Percentiles rank a stretch among this genome's conserved stretches.
Conservation (phyloP, 2,329 filamentous ascomycete genomes). For the Calonectria crousiana region DNA sequence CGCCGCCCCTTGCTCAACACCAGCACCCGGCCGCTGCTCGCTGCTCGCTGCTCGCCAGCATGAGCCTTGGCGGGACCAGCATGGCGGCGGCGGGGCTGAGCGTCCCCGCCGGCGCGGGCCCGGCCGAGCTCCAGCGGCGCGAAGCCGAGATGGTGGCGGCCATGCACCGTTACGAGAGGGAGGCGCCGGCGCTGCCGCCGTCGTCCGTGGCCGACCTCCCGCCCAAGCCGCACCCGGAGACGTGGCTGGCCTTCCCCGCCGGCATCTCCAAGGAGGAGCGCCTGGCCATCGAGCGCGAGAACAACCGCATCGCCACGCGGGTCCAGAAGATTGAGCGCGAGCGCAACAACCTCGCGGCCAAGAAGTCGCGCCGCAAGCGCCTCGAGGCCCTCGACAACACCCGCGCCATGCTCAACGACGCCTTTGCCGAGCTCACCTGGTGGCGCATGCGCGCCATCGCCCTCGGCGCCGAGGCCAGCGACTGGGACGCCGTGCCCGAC, state of each 20-base stretch:
- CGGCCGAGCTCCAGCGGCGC: conserved; percentile 36
- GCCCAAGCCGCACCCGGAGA: conserved; percentile 40
- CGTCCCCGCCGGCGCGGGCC: conserved; percentile 31
- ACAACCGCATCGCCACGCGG: conserved; percentile 44
- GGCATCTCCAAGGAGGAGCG: conserved; percentile 29
- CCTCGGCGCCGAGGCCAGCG: conserved; percentile 36
- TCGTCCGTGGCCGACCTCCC: conserved; percentile 42
- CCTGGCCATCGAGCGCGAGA: conserved; percentile 29
- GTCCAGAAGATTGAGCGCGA: conserved; percentile 43
- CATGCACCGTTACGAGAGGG: conserved; percentile 33
- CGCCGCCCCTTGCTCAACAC: no score
- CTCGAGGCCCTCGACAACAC: conserved; percentile 43
- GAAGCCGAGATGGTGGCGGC: conserved; percentile 31
- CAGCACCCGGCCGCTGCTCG: neutral
- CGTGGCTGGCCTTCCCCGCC: conserved; percentile 33
- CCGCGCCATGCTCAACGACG: conserved; percentile 38
- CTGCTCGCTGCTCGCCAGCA: neutral
- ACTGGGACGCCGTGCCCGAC: conserved; percentile 36
- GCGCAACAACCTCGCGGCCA: conserved; percentile 55
- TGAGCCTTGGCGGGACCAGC: neutral
- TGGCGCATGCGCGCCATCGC: conserved; percentile 43
- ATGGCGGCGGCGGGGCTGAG: conserved; percentile 33
- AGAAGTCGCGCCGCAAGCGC: conserved; percentile 49
- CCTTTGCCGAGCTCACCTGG: conserved; percentile 43
- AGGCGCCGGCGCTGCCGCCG: conserved; percentile 46